Percentiles rank a stretch among this genome's conserved stretches.
Conservation (phyloP, 2,329 filamentous ascomycete genomes). For the Phaeophleospora eucalypticola region DNA sequence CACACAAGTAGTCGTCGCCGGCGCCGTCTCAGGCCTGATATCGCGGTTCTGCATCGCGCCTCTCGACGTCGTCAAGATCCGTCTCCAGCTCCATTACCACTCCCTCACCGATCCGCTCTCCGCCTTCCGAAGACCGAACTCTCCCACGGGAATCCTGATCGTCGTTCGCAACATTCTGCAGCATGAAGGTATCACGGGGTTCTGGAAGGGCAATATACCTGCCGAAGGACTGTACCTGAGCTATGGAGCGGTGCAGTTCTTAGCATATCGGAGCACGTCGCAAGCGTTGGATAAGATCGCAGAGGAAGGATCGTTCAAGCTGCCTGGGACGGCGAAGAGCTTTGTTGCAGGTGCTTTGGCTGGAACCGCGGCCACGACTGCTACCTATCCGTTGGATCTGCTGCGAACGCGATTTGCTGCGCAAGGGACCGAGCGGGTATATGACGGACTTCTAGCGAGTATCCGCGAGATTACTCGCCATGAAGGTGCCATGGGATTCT, state of each 20-base stretch:
- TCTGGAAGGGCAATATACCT: conserved; percentile 98
- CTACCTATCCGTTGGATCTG: conserved; percentile 89
- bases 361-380: conserved; percentile 74
- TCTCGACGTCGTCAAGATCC: conserved; percentile 96
- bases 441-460: conserved; percentile 65
- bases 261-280: conserved; percentile 73
- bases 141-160: conserved; percentile 23
- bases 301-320: conserved; percentile 42
- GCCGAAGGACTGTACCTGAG: conserved; percentile 91
- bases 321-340: conserved; percentile 67
- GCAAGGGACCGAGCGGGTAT: conserved; percentile 77
- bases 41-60: conserved; percentile 92
- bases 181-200: conserved; percentile 74
- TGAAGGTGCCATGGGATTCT: conserved; percentile 78
- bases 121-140: background rate
- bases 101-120: conserved; percentile 69
- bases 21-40: conserved; percentile 74
- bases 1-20: conserved; percentile 62
- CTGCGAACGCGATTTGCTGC: conserved; percentile 95
- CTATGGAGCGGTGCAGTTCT: conserved; percentile 88
- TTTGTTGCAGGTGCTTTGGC: conserved; percentile 81
- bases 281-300: conserved; percentile 58
- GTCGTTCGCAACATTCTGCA: conserved; percentile 61
- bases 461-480: conserved; percentile 67
- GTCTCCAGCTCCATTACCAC: conserved; percentile 87